Percentiles rank a stretch among this genome's conserved stretches.
Evolutionary conservation across 208 protist species (phyloP).

Genomic region (Trichomonas gallinae): DNA sequence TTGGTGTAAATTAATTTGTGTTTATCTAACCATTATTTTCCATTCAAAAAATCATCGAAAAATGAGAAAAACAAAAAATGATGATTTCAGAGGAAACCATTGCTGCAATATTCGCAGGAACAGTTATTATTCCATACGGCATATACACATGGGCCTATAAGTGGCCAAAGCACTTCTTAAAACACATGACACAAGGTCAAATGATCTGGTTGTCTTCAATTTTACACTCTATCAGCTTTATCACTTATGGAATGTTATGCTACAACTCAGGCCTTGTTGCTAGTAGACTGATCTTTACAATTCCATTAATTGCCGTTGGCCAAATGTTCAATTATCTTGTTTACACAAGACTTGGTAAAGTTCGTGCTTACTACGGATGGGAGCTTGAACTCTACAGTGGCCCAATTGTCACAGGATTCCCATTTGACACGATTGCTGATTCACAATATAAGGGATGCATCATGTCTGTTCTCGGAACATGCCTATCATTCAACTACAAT

Average conservation of each 20-base stretch:
- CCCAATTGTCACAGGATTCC: neutral
- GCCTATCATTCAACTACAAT: neutral
- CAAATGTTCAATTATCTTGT: neutral
- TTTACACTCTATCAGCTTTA: neutral
- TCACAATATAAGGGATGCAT: neutral
- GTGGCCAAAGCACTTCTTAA: neutral
- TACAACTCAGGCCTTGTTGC: neutral
- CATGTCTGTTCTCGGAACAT: neutral
- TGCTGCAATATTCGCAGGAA: no score
- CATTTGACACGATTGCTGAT: neutral
- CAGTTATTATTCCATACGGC: neutral
- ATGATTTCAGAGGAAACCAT: no score
- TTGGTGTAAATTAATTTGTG: no score
- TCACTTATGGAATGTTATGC: neutral
- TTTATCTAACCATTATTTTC: no score
- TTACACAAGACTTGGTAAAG: neutral
- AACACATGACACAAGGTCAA: neutral
- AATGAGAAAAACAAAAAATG: no score
- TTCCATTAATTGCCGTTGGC: neutral
- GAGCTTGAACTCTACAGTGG: neutral
- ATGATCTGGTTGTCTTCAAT: neutral
- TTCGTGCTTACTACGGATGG: conserved; percentile 2
- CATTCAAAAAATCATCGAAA: no score
- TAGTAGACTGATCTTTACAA: neutral
- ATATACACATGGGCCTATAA: neutral